Evolutionary conservation across 2,329 filamentous ascomycete genomes (phyloP).

Genomic region (Pyrenochaeta sp.): DNA sequence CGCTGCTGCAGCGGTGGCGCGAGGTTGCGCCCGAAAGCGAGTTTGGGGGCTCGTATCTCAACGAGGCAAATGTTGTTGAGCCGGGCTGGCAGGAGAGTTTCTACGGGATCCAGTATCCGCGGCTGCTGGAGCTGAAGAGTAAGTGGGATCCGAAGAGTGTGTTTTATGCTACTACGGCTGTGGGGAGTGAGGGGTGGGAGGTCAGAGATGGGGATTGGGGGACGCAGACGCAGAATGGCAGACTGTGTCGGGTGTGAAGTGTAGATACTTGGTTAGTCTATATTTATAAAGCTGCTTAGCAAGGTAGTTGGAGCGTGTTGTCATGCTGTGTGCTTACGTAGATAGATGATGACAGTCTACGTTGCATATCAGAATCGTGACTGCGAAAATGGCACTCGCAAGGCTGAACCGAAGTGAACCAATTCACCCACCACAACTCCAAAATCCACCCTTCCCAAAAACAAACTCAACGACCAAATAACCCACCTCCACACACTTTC

Average conservation of each 20-base stretch:
- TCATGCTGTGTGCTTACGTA: no score
- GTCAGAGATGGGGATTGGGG: constrained; percentile 16
- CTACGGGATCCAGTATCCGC: constrained; percentile 33
- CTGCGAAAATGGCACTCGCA: no score
- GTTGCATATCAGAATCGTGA: no score
- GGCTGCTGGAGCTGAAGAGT: constrained; percentile 33
- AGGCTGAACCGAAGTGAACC: no score
- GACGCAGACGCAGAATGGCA: constrained; percentile 18
- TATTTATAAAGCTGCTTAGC: no score
- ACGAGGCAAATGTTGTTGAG: constrained; percentile 34
- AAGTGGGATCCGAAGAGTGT: constrained; percentile 38
- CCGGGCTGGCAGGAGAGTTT: constrained; percentile 30
- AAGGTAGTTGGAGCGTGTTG: no score
- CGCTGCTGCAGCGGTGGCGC: constrained; percentile 18
- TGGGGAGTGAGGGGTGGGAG: constrained; percentile 39
- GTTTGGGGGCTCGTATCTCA: constrained; percentile 29
- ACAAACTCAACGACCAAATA: no score
- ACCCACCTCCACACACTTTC: no score
- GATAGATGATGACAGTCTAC: no score
- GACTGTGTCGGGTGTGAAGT: constrained; percentile 9
- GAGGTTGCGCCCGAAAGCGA: constrained; percentile 22
- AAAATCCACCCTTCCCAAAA: no score
- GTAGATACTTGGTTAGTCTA: no score
- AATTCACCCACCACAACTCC: no score
- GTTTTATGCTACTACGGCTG: constrained; percentile 37